Percentiles rank a stretch among this genome's conserved stretches.
These are phyloP conservation scores for Ascosphaera apis DNA, from an alignment of 2,329 filamentous ascomycete species.

Conservation along the genomic window DNA sequence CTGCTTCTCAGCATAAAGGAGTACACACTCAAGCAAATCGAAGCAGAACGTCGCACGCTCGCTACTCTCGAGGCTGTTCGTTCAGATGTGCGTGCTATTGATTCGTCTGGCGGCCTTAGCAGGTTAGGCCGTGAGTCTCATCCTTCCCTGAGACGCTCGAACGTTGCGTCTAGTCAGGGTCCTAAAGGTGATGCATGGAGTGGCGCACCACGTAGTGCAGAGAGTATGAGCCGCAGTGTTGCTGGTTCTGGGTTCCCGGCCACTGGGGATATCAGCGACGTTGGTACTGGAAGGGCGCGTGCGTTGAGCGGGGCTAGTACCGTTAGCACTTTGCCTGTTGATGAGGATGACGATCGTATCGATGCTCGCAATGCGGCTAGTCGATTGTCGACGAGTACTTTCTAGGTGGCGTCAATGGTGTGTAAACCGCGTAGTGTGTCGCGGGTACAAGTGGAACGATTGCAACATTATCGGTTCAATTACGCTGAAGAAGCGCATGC, in stretches of 20 bases:
- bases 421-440: constrained; percentile 14
- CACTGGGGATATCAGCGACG: constrained; percentile 37
- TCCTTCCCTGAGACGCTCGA: constrained; percentile 48
- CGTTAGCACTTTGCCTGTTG: constrained; percentile 25
- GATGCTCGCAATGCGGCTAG: constrained; percentile 92
- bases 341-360: constrained; percentile 67
- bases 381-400: constrained; percentile 80
- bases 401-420: constrained; percentile 37
- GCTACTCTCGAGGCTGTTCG: constrained; percentile 84
- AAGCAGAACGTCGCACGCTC: constrained; percentile 76
- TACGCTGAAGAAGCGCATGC: no score
- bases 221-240: constrained; percentile 54
- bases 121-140: constrained; percentile 75
- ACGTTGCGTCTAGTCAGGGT: constrained; percentile 69
- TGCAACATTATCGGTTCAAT: no score
- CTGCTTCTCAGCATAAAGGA: constrained; percentile 66
- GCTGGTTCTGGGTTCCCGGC: constrained; percentile 46
- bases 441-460: no score
- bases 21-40: constrained; percentile 84
- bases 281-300: constrained; percentile 23
- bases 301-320: constrained; percentile 16
- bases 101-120: constrained; percentile 71
- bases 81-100: constrained; percentile 80
- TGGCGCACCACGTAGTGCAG: constrained; percentile 63
- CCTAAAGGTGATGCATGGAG: constrained; percentile 98